phyloP scores from a whole-genome alignment of 371 early-diverging fungal genomes.

The Aphelidium insulamus region DNA sequence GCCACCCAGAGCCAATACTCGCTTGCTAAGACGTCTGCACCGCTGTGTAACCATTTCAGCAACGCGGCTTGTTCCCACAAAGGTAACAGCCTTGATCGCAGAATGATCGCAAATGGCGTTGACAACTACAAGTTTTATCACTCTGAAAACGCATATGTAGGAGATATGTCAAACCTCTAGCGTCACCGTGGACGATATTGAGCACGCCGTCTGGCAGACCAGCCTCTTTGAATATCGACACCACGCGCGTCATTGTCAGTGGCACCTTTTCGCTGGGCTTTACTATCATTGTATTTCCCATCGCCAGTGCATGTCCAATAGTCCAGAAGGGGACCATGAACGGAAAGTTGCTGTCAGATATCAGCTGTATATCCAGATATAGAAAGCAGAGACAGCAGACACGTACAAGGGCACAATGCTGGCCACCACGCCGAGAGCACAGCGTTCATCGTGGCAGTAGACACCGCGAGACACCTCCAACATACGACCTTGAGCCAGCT shows the following conservation, averaged over 20 bases:
- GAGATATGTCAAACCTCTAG: slow-evolving; percentile 1
- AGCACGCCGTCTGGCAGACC: slow-evolving; percentile 48
- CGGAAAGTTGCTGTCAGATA: slow-evolving; percentile 22
- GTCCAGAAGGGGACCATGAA: slow-evolving; percentile 61
- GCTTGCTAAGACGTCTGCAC: slow-evolving; percentile 24
- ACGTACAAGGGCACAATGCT: slow-evolving; percentile 42
- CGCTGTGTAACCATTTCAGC: slow-evolving; percentile 25
- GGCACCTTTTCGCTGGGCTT: slow-evolving; percentile 59
- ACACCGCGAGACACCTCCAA: slow-evolving; percentile 31
- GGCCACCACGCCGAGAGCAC: slow-evolving; percentile 38
- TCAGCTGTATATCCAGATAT: not conserved
- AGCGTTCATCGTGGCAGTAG: slow-evolving; percentile 28
- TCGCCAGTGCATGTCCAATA: slow-evolving; percentile 35
- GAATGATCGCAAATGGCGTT: slow-evolving; percentile 22
- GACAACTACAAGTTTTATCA: slow-evolving; percentile 17
- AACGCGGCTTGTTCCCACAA: slow-evolving; percentile 43
- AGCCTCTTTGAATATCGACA: slow-evolving; percentile 24
- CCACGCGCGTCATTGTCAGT: slow-evolving; percentile 32
- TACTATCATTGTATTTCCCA: slow-evolving; percentile 35
- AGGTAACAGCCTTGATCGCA: slow-evolving; percentile 32
- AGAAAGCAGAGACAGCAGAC: not conserved
- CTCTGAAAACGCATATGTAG: slow-evolving; percentile 1
- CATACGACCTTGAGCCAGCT: slow-evolving; percentile 23
- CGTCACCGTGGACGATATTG: slow-evolving; percentile 37
- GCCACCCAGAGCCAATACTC: slow-evolving; percentile 37